phyloP scores from a whole-genome alignment of 805 yeast genomes.

The Saccharomycopsis sp. region DNA sequence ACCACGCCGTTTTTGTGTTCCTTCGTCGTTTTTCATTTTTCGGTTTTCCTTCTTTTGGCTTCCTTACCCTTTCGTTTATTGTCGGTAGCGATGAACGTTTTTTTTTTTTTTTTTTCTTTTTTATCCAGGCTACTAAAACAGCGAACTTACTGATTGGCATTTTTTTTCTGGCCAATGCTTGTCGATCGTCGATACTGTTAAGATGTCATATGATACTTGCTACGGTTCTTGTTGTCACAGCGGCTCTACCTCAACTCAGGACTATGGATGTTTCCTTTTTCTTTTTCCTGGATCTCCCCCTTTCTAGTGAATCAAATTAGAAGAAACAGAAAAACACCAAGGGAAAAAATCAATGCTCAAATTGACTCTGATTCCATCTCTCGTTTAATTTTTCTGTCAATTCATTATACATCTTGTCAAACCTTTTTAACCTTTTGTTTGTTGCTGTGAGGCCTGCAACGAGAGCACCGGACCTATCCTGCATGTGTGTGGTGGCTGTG shows the following conservation, averaged over 20 bases:
- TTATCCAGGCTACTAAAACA: background rate
- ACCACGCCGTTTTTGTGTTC: background rate
- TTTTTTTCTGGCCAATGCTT: background rate
- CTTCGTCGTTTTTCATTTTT: background rate
- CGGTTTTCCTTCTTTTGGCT: background rate
- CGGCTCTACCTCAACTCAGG: background rate
- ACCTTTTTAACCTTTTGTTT: background rate
- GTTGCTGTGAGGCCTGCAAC: background rate
- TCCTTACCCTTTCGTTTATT: background rate
- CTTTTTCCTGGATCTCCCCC: background rate
- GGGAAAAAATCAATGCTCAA: background rate
- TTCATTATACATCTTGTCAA: background rate
- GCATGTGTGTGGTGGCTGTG: background rate
- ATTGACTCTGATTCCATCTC: constrained; percentile 2
- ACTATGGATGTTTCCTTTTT: background rate
- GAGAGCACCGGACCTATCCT: background rate
- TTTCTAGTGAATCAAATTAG: background rate
- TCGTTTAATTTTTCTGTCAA: background rate
- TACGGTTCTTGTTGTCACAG: background rate
- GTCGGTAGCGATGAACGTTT: background rate
- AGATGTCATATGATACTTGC: background rate
- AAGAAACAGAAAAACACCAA: background rate
- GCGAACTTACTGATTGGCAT: background rate
- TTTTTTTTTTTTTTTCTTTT: background rate
- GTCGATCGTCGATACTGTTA: background rate